phyloP scores from a whole-genome alignment of 1,139 yeast species.

The Kazachstania sp. region DNA sequence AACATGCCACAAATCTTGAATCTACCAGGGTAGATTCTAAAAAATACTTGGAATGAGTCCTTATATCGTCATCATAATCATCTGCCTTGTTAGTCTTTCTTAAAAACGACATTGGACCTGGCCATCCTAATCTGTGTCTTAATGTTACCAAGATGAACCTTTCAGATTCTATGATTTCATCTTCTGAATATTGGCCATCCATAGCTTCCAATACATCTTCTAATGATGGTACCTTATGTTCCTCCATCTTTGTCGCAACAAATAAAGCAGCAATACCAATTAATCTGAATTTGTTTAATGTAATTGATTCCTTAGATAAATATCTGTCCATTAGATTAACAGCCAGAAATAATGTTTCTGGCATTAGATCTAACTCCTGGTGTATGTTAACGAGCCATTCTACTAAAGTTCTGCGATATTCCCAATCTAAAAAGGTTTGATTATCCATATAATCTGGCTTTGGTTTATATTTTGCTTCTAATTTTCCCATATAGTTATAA shows the following conservation, averaged over 20 bases:
- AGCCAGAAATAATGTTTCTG: constrained; percentile 82
- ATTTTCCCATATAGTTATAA: constrained; percentile 69
- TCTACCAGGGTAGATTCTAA: constrained; percentile 90
- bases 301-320: constrained; percentile 62
- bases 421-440: constrained; percentile 86
- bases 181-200: constrained; percentile 74
- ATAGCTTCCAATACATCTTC: constrained; percentile 94
- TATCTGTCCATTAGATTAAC: constrained; percentile 89
- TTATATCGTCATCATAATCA: constrained; percentile 85
- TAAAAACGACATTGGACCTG: constrained; percentile 95
- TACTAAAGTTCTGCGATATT: constrained; percentile 72
- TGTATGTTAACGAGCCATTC: constrained; percentile 97
- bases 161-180: constrained; percentile 83
- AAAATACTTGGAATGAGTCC: constrained; percentile 88
- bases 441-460: constrained; percentile 71
- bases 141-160: constrained; percentile 85
- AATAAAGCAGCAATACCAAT: constrained; percentile 94
- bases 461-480: constrained; percentile 71
- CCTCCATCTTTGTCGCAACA: constrained; percentile 93
- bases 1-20: constrained; percentile 73
- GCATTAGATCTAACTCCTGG: constrained; percentile 72
- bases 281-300: constrained; percentile 77
- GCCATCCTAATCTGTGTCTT: constrained; percentile 94
- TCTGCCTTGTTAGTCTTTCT: constrained; percentile 94
- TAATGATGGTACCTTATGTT: constrained; percentile 87